Percentiles rank a stretch among this genome's conserved stretches.
These are phyloP conservation scores for Cutaneotrichosporon sp. DNA, from an alignment of 1,284 basidiomycete genomes.

Conservation along the genomic window DNA sequence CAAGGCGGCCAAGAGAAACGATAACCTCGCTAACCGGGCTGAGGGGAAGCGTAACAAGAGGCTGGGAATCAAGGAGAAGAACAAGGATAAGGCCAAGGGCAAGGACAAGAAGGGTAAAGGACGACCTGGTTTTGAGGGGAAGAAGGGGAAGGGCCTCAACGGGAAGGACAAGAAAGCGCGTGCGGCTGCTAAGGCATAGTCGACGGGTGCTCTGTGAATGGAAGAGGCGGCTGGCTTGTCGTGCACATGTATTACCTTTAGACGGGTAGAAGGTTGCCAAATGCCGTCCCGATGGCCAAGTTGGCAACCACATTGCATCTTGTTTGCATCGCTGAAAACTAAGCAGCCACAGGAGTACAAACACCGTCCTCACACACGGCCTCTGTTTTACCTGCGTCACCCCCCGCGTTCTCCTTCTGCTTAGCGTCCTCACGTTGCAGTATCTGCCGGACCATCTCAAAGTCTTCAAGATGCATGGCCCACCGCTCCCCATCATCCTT, in stretches of 20 bases:
- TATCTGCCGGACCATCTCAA: not conserved
- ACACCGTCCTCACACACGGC: too few relatives aligned
- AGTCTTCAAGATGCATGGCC: not conserved
- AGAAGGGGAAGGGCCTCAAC: not conserved
- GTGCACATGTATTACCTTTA: not conserved
- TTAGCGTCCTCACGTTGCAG: not conserved
- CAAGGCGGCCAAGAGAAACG: constrained; percentile 77
- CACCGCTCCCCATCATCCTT: not conserved
- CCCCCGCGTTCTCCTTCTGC: not conserved
- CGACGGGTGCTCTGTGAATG: not conserved
- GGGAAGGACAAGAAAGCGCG: constrained; percentile 2
- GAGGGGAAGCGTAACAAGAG: constrained; percentile 72
- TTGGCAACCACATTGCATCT: too few relatives aligned
- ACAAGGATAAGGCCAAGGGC: constrained; percentile 2
- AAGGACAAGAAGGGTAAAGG: not conserved
- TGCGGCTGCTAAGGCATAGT: not conserved
- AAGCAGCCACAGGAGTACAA: too few relatives aligned
- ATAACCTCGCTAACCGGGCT: constrained; percentile 77
- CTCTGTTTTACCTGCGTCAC: too few relatives aligned
- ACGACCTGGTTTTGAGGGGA: not conserved
- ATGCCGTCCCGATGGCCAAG: too few relatives aligned
- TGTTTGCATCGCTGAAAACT: too few relatives aligned
- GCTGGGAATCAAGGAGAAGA: constrained; percentile 58
- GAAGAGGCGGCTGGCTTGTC: too few relatives aligned
- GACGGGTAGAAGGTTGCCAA: too few relatives aligned